Conservation (phyloP, 2,329 filamentous ascomycete species). For the Aspergillus brasiliensis region DNA sequence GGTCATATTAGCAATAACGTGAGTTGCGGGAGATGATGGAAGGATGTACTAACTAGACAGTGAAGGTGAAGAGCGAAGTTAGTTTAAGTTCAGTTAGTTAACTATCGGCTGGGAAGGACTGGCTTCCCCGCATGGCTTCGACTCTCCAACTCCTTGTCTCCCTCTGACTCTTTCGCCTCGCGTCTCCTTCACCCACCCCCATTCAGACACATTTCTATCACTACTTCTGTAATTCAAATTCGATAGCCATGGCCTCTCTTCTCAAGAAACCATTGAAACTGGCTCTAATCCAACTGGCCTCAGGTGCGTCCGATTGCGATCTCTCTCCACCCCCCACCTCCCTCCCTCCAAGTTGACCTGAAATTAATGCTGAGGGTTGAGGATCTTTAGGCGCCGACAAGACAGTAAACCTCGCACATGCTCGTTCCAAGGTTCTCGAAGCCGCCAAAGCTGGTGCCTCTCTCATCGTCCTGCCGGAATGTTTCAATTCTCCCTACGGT, state of each 20-base stretch:
- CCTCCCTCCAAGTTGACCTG: neutral
- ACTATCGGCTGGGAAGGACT: neutral
- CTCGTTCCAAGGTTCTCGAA: conserved; percentile 78
- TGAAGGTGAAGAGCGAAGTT: neutral
- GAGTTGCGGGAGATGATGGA: too few relatives aligned
- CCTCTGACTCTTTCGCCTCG: neutral
- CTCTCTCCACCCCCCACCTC: neutral
- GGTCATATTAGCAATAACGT: too few relatives aligned
- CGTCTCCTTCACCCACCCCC: neutral
- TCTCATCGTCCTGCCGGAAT: conserved; percentile 91
- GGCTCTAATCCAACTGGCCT: conserved; percentile 78
- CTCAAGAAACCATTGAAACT: conserved; percentile 78
- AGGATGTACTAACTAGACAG: neutral
- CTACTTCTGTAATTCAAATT: neutral
- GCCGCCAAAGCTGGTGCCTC: conserved; percentile 76
- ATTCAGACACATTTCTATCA: neutral
- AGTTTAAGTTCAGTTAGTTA: neutral
- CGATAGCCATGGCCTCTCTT: conserved; percentile 53
- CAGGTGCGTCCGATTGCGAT: conserved; percentile 50
- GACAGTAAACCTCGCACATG: conserved; percentile 76
- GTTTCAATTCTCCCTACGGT: conserved; percentile 98
- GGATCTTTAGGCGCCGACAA: conserved; percentile 70
- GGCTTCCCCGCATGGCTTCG: conserved; percentile 2
- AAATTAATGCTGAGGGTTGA: neutral
- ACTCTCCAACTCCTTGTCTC: neutral